Percentiles rank a stretch among this genome's conserved stretches.
Conservation (phyloP, 768 basidiomycete species). For the Boletus rufocinnamomeus region DNA sequence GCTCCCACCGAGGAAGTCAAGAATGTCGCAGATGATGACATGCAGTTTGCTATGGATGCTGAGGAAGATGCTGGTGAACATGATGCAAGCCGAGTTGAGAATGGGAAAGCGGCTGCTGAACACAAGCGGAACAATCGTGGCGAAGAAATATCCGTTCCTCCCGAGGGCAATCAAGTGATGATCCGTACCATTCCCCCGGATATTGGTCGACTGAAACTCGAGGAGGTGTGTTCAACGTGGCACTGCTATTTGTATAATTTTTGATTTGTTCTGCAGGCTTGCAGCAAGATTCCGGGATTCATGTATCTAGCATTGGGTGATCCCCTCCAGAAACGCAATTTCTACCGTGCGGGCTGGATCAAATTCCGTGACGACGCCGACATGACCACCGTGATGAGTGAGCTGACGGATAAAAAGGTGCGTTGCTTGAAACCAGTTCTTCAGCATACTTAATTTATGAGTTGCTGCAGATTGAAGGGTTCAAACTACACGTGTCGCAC, state of each 20-base stretch:
- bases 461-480: slow-evolving; percentile 78
- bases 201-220: slow-evolving; percentile 84
- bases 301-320: slow-evolving; percentile 90
- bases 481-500: slow-evolving; percentile 89
- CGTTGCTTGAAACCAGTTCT: slow-evolving; percentile 4
- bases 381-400: slow-evolving; percentile 68
- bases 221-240: slow-evolving; percentile 61
- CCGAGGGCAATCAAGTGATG: slow-evolving; percentile 90
- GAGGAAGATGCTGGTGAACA: slow-evolving; percentile 73
- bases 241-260: slow-evolving; percentile 3
- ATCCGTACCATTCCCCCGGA: slow-evolving; percentile 94
- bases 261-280: slow-evolving; percentile 52
- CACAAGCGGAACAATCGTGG: slow-evolving; percentile 56
- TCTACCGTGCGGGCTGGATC: slow-evolving; percentile 94
- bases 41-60: slow-evolving; percentile 69
- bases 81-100: slow-evolving; percentile 56
- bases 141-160: slow-evolving; percentile 68
- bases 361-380: slow-evolving; percentile 84
- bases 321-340: slow-evolving; percentile 89
- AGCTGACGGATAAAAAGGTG: slow-evolving; percentile 86
- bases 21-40: slow-evolving; percentile 62
- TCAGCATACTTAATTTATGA: slow-evolving; percentile 7
- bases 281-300: slow-evolving; percentile 75
- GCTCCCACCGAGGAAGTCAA: slow-evolving; percentile 56
- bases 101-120: slow-evolving; percentile 53